Percentiles rank a stretch among this genome's conserved stretches.
phyloP scores from a whole-genome alignment of 768 basidiomycete species.

The Suillus fuscotomentosus region DNA sequence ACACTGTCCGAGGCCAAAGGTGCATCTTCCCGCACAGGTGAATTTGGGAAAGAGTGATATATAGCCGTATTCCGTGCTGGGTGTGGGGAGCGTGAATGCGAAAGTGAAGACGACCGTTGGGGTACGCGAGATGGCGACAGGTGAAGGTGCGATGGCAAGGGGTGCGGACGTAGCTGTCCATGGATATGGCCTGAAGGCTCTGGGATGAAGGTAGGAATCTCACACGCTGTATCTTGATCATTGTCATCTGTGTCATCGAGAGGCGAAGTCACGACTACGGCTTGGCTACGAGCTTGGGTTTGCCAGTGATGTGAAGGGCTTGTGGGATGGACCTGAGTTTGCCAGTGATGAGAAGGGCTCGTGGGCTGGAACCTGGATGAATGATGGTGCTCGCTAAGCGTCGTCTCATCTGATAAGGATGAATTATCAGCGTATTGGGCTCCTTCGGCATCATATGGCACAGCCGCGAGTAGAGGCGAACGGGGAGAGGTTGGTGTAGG shows the following conservation, averaged over 20 bases:
- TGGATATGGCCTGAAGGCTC: background rate
- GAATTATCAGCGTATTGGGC: background rate
- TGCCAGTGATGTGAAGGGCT: background rate
- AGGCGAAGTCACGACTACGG: background rate
- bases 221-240: background rate
- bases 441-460: background rate
- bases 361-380: background rate
- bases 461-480: background rate
- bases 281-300: background rate
- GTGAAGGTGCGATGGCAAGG: background rate
- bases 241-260: background rate
- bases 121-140: background rate
- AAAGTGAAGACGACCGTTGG: background rate
- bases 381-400: background rate
- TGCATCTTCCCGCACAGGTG: constrained; percentile 24
- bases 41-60: constrained; percentile 69
- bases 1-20: background rate
- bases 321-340: background rate
- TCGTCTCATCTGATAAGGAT: constrained; percentile 13
- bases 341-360: background rate
- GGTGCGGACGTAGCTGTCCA: background rate
- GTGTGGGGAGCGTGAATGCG: background rate
- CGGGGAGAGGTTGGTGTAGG: constrained; percentile 18
- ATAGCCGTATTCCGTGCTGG: constrained; percentile 35
- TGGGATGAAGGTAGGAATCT: background rate